Evolutionary conservation across 345 rosid genomes (phyloP).

Genomic region (Rhodomyrtus tomentosa): DNA sequence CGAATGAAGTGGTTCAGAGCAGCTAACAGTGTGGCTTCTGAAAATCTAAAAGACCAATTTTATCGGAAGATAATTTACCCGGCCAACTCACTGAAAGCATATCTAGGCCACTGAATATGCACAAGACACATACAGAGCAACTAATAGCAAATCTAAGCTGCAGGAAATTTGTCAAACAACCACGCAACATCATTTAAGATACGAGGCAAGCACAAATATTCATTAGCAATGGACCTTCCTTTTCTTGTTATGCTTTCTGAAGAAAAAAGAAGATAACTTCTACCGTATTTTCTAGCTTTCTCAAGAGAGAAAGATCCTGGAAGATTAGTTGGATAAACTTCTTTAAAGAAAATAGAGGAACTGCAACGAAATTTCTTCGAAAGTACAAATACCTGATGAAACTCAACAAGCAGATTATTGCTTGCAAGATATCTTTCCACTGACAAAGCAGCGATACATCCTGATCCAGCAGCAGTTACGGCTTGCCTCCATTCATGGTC

Average conservation of each 20-base stretch:
- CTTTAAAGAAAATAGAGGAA: neutral
- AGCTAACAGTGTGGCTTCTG: neutral
- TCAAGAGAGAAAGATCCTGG: neutral
- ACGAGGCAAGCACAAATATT: neutral
- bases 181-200: neutral
- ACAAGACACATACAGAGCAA: neutral
- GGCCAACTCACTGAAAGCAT: neutral
- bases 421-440: slow-evolving; percentile 89
- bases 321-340: neutral
- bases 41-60: neutral
- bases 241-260: neutral
- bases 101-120: neutral
- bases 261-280: neutral
- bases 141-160: neutral
- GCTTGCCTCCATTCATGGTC: slow-evolving; percentile 99
- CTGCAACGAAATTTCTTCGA: neutral
- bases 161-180: neutral
- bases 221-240: neutral
- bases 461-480: slow-evolving; percentile 91
- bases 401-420: slow-evolving; percentile 79
- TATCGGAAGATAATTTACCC: neutral
- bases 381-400: slow-evolving; percentile 63
- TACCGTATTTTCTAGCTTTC: neutral
- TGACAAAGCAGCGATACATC: slow-evolving; percentile 94
- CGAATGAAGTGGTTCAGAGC: neutral